phyloP scores from a whole-genome alignment of 2,329 filamentous ascomycete genomes.

The Aureobasidium sp. region DNA sequence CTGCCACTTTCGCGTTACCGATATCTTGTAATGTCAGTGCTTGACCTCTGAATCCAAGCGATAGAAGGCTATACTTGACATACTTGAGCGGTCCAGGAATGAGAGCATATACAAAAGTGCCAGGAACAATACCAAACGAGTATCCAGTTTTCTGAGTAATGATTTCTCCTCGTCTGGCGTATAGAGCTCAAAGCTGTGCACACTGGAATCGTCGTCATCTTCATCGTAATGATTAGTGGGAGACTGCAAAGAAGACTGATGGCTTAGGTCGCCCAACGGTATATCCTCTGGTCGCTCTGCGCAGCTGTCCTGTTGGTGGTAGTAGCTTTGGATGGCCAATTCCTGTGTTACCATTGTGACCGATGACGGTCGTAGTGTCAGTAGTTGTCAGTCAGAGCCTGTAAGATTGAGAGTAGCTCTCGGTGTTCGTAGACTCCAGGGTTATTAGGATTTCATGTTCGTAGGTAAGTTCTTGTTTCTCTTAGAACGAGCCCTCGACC shows the following conservation, averaged over 20 bases:
- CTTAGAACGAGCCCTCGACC: neutral
- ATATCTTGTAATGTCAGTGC: constrained; percentile 13
- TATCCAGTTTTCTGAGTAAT: constrained; percentile 66
- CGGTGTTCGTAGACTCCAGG: no score
- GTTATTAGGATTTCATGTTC: neutral
- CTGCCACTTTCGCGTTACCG: constrained; percentile 55
- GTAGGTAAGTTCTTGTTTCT: neutral
- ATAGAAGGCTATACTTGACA: constrained; percentile 45
- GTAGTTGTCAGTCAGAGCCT: neutral
- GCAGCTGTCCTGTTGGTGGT: neutral
- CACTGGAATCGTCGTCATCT: neutral
- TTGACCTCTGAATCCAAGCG: neutral
- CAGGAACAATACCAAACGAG: constrained; percentile 68
- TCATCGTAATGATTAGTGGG: neutral
- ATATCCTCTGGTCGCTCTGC: neutral
- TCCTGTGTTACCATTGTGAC: neutral
- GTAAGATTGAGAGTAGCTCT: no score
- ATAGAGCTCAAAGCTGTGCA: constrained; percentile 33
- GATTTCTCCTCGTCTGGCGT: constrained; percentile 61
- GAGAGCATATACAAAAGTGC: constrained; percentile 75
- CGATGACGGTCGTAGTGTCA: neutral
- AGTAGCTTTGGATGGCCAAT: neutral
- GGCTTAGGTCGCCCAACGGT: neutral
- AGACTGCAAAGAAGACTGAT: neutral
- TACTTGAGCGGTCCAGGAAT: constrained; percentile 81